phyloP scores from a whole-genome alignment of 768 basidiomycete species.

The Ramaria sp. region DNA sequence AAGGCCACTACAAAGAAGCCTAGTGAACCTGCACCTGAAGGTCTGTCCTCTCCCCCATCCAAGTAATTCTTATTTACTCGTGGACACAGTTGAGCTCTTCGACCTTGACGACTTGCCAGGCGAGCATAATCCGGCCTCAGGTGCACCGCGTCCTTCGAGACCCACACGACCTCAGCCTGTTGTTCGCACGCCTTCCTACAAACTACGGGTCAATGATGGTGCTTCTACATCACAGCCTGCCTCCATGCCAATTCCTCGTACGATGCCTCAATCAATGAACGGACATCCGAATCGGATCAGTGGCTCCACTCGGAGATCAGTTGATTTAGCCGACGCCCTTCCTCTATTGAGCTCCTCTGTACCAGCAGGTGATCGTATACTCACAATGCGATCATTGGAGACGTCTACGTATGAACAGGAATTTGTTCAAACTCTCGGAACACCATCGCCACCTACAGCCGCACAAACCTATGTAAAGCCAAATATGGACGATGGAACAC shows the following conservation, averaged over 20 bases:
- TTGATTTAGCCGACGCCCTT: neutral
- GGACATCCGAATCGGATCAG: neutral
- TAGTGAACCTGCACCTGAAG: conserved; percentile 29
- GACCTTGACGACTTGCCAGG: conserved; percentile 42
- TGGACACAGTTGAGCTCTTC: conserved; percentile 52
- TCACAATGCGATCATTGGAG: neutral
- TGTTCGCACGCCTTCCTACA: conserved; percentile 2
- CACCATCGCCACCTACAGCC: neutral
- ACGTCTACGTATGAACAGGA: neutral
- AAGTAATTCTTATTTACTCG: conserved; percentile 7
- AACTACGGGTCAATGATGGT: neutral
- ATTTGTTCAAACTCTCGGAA: neutral
- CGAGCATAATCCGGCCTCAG: neutral
- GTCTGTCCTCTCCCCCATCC: conserved; percentile 23
- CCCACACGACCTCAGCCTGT: neutral
- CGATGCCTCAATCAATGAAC: neutral
- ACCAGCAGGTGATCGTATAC: neutral
- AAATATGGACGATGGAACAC: neutral
- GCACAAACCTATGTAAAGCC: neutral
- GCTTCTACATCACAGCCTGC: neutral
- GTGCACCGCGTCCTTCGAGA: neutral
- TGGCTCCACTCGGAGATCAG: neutral
- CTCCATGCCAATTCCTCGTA: neutral
- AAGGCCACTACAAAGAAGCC: conserved; percentile 24
- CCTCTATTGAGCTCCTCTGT: conserved; percentile 7